phyloP scores from a whole-genome alignment of 306 rosid genomes.

The Prunus armeniaca region DNA sequence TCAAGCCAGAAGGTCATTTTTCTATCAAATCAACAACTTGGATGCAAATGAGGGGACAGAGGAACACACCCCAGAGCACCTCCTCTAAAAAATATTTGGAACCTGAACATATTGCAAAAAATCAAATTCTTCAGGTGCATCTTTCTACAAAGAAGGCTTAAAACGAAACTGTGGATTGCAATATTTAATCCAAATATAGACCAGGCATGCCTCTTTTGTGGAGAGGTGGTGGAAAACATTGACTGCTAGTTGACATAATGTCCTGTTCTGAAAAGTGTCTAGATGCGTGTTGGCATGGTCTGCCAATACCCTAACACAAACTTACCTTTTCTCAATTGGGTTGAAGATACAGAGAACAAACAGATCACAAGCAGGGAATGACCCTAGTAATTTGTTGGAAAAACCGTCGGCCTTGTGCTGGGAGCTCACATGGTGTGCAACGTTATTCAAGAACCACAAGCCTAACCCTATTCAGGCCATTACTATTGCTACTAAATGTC shows the following conservation, averaged over 20 bases:
- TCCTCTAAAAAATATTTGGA: neutral
- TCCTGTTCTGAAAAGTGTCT: neutral
- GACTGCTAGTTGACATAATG: neutral
- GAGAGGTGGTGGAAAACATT: neutral
- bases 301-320: neutral
- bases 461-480: neutral
- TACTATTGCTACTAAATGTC: neutral
- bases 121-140: neutral
- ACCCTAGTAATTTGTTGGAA: neutral
- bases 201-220: neutral
- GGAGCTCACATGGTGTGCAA: neutral
- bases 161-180: neutral
- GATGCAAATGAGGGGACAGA: no score
- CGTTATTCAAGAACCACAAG: neutral
- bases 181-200: neutral
- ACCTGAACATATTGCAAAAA: neutral
- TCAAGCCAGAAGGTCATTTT: neutral
- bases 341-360: neutral
- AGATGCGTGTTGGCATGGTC: neutral
- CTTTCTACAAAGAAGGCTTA: neutral
- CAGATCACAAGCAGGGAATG: neutral
- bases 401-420: neutral
- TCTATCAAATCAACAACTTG: neutral
- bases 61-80: neutral
- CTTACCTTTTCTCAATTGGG: neutral